Conservation (phyloP, 2,329 filamentous ascomycete genomes). For the Shiraia sp. region DNA sequence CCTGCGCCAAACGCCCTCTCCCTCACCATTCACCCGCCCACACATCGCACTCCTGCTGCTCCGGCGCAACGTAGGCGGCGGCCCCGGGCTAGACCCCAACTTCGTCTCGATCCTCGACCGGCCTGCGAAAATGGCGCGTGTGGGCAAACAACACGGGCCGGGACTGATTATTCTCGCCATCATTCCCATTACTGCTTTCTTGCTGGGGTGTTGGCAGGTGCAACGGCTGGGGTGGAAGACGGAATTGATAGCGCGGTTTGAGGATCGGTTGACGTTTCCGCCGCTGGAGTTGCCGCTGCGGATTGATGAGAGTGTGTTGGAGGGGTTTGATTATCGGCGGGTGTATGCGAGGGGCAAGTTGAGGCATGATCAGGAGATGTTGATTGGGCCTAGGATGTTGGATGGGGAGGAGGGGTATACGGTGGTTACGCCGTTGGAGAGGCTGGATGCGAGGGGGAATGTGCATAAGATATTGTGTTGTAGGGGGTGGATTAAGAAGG, state of each 20-base stretch:
- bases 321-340: constrained; percentile 89
- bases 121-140: constrained; percentile 77
- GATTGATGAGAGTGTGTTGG: constrained; percentile 78
- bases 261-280: constrained; percentile 84
- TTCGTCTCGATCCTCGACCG: constrained; percentile 89
- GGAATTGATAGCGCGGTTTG: constrained; percentile 84
- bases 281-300: constrained; percentile 84
- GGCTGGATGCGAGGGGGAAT: constrained; percentile 56
- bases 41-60: constrained; percentile 13
- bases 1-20: constrained; percentile 28
- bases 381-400: constrained; percentile 85
- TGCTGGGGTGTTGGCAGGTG: constrained; percentile 92
- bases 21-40: not conserved
- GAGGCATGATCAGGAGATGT: constrained; percentile 92
- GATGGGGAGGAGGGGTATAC: constrained; percentile 91
- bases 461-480: constrained; percentile 76
- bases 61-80: constrained; percentile 27
- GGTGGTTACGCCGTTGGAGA: constrained; percentile 88
- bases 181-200: constrained; percentile 89
- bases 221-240: constrained; percentile 93
- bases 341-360: constrained; percentile 75
- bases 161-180: constrained; percentile 81
- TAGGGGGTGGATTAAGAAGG: constrained; percentile 88
- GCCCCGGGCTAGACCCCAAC: constrained; percentile 68
- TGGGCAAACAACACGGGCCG: constrained; percentile 73